Conservation (phyloP, 345 rosid genomes). For the Populus davidiana region DNA sequence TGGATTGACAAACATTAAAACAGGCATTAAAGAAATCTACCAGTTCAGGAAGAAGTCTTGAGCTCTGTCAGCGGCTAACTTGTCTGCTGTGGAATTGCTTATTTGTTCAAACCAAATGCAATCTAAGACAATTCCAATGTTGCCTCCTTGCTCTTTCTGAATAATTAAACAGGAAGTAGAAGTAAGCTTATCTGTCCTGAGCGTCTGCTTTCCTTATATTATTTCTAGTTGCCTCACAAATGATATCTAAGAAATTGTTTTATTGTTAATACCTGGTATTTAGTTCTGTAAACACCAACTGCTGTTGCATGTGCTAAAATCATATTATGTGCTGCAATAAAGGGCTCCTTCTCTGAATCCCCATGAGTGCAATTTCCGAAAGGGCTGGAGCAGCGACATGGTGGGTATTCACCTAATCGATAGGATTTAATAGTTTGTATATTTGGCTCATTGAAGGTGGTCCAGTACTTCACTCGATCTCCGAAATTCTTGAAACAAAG, state of each 20-base stretch:
- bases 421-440: slow-evolving; percentile 10
- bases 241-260: background rate
- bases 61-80: slow-evolving; percentile 17
- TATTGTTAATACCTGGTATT: slow-evolving; percentile 17
- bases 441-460: slow-evolving; percentile 26
- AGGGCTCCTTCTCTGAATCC: slow-evolving; percentile 23
- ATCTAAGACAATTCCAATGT: slow-evolving; percentile 18
- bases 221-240: background rate
- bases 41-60: slow-evolving; percentile 17
- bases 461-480: slow-evolving; percentile 22
- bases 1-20: background rate
- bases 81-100: slow-evolving; percentile 18
- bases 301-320: slow-evolving; percentile 22
- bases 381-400: slow-evolving; percentile 22
- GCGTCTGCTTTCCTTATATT: background rate
- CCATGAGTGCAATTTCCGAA: slow-evolving; percentile 21
- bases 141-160: slow-evolving; percentile 19
- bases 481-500: slow-evolving; percentile 21
- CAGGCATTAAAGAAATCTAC: background rate
- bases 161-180: background rate
- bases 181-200: background rate
- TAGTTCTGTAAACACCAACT: slow-evolving; percentile 18
- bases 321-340: slow-evolving; percentile 23
- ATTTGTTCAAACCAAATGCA: slow-evolving; percentile 17
- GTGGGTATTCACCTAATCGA: slow-evolving; percentile 16